Evolutionary conservation across 768 basidiomycete genomes (phyloP).

Genomic region (Coprinopsis strossmayeri): DNA sequence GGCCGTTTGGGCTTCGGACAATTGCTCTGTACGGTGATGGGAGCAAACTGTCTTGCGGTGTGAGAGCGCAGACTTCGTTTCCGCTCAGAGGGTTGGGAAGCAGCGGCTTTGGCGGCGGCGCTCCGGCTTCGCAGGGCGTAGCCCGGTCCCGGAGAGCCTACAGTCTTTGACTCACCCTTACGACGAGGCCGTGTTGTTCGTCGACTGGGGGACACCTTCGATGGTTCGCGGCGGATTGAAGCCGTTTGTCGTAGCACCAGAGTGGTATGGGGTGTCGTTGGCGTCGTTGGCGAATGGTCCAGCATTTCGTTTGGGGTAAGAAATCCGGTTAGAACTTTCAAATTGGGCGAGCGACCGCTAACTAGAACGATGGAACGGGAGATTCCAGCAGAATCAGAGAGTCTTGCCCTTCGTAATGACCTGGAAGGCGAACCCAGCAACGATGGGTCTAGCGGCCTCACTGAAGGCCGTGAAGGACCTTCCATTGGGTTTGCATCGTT

Average conservation of each 20-base stretch:
- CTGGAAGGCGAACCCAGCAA: too few species aligned
- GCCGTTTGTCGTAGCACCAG: neutral
- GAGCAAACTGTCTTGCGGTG: neutral
- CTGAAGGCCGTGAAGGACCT: too few species aligned
- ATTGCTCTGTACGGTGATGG: neutral
- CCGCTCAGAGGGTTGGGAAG: neutral
- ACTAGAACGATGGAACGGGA: too few species aligned
- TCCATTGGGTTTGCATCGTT: too few species aligned
- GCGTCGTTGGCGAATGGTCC: neutral
- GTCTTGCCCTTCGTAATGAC: too few species aligned
- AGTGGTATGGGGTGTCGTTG: neutral
- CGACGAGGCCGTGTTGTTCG: neutral
- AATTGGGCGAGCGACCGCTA: neutral
- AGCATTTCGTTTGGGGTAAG: neutral
- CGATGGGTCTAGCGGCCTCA: too few species aligned
- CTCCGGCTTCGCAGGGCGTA: neutral
- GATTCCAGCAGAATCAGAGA: too few species aligned
- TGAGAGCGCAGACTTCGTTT: neutral
- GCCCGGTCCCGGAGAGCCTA: neutral
- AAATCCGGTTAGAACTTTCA: neutral
- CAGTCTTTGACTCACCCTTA: neutral
- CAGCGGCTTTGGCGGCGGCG: neutral
- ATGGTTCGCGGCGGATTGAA: neutral
- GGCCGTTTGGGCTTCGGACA: neutral
- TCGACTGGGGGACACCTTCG: neutral